Percentiles rank a stretch among this genome's conserved stretches.
These are phyloP conservation scores for Hemerocallis citrina DNA, from an alignment of 106 monocot species.

Conservation along the genomic window DNA sequence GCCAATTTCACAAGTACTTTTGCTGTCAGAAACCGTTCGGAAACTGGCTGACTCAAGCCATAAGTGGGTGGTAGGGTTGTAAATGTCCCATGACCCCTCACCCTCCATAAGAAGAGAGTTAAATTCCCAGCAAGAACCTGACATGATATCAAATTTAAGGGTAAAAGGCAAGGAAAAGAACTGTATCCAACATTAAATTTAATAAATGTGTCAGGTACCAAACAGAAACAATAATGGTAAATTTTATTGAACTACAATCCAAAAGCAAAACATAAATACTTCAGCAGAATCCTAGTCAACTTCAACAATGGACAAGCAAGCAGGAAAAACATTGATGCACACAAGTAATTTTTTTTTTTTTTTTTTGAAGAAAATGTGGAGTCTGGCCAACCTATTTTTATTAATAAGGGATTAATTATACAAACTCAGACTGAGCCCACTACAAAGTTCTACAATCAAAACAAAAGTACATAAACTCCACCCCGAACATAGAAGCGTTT, in stretches of 20 bases:
- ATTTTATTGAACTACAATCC: not conserved
- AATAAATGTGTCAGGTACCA: not conserved
- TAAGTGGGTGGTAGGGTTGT: constrained; percentile 22
- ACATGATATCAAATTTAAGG: not conserved
- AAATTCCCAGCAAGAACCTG: constrained; percentile 2
- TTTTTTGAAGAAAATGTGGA: no score
- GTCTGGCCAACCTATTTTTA: no score
- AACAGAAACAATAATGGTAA: not conserved
- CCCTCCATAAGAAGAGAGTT: constrained; percentile 21
- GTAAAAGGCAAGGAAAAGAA: not conserved
- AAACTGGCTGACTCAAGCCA: not conserved
- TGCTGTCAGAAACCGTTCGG: constrained; percentile 14
- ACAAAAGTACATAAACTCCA: not conserved
- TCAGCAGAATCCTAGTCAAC: not conserved
- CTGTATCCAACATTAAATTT: not conserved
- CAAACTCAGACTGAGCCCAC: no score
- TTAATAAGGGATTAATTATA: no score
- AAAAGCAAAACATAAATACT: not conserved
- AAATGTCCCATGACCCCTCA: constrained; percentile 29
- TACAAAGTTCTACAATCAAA: no score
- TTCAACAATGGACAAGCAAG: not conserved
- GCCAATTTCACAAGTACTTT: not conserved
- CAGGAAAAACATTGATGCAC: not conserved
- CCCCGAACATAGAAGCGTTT: not conserved
- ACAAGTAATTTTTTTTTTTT: no score